Evolutionary conservation across 2,329 filamentous ascomycete species (phyloP).

Genomic region (Exophiala sideris): DNA sequence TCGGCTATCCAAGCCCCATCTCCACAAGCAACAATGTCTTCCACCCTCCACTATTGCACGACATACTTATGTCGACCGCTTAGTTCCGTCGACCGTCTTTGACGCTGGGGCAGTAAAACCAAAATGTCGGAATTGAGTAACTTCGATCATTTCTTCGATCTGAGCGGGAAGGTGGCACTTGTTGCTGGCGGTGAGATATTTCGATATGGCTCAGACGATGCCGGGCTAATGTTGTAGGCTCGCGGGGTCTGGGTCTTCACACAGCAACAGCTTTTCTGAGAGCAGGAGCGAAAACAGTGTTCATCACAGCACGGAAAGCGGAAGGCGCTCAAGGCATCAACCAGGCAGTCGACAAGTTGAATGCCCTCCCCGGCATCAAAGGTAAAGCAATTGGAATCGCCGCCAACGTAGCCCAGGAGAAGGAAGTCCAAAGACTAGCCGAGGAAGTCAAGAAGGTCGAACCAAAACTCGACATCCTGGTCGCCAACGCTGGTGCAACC

Average conservation of each 20-base stretch:
- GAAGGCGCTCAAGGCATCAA: slow-evolving; percentile 10
- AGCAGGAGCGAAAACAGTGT: slow-evolving; percentile 14
- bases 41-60: too few relatives aligned
- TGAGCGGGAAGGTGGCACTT: slow-evolving; percentile 21
- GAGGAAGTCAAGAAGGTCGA: slow-evolving; percentile 11
- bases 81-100: too few relatives aligned
- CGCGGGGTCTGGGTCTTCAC: slow-evolving; percentile 32
- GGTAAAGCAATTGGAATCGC: slow-evolving; percentile 14
- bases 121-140: slow-evolving; percentile 16
- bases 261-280: slow-evolving; percentile 15
- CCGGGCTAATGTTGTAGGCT: slow-evolving; percentile 1
- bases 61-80: too few relatives aligned
- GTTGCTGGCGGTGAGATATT: slow-evolving; percentile 17
- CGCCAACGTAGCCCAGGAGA: slow-evolving; percentile 8
- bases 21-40: too few relatives aligned
- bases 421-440: slow-evolving; percentile 14
- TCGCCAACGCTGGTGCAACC: slow-evolving; percentile 20
- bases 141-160: slow-evolving; percentile 14
- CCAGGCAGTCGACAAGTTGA: slow-evolving; percentile 8
- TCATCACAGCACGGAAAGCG: slow-evolving; percentile 18
- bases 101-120: too few relatives aligned
- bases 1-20: too few relatives aligned
- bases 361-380: slow-evolving; percentile 13
- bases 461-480: slow-evolving; percentile 24
- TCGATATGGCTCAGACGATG: neutral